Evolutionary conservation across 2,329 filamentous ascomycete genomes (phyloP), one percentile per base, ranked within the genome.

Genomic region (Biscogniauxia sp.): DNA sequence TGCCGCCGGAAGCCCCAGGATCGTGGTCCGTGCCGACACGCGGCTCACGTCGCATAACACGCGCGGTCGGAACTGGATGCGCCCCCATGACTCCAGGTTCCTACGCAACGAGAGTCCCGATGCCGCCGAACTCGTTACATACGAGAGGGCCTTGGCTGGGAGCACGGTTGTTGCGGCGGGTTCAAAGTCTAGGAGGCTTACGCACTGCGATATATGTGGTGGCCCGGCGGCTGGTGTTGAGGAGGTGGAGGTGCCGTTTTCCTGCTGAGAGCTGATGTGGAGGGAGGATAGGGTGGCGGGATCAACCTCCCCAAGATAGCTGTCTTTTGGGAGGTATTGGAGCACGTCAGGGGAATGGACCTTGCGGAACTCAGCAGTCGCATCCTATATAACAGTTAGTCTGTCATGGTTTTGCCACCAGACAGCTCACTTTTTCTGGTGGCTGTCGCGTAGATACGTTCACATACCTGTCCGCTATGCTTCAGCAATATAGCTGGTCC

Each of bases 61-160:
- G 13, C 73, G 70, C n/a, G 75, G 74, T 6, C 73, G 69, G 62
- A 71, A 72, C 20, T 55, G 55, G 50, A 73, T 55, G 50, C 64
- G 63, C 28, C 52, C 56, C 71, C 72, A 73, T 4, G 70, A 69
- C 13, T 63, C 65, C 13, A 73, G 58, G 60, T 75, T 75, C 19
- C 37, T 65, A n/a, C 58, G 61, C 32, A 74, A 55, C n/a, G 73
- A 71, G 23, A 68, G 67, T 6, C 70, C 71, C 9, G 70, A 62
- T 63, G 72, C 70, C 23, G 72, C 67, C 3, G 67, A 71, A 56
- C 68, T 71, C 8, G 70, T 68, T 23, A 67, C 61, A 65, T 72
- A 75, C 3, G 70, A 61, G 60, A 66, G 71, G 19, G 86, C 82
- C 1, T 86, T 89, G 55, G 84, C 85, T 54, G 82, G 83, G 69